Base-by-base conservation (phyloP, 2,329 filamentous ascomycete genomes). In the Pseudocercospora fuligena region DNA sequence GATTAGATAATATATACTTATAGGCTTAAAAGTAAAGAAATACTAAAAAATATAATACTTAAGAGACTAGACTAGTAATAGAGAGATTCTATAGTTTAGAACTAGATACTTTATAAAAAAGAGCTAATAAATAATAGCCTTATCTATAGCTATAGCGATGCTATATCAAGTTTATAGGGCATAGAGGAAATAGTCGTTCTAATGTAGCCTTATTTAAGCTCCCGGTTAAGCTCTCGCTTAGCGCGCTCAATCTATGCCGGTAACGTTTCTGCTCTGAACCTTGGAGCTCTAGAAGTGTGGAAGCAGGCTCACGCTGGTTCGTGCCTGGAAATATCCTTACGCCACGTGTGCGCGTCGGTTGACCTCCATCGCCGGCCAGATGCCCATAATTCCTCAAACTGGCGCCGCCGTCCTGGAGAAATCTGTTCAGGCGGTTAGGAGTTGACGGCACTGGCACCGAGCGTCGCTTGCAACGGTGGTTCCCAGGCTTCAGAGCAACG, bases 401-500 rank as follows among this genome's bases (percentile, higher is more conserved):
- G 74, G 74, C 56, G 56, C 56, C 74, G 67, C 73, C 71, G 57
- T 73, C 70, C 43, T 77, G 75, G 74, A 68, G 71, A 62, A 65
- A 63, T 49, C 68, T 74, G 63, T 60, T 73, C 16, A 66, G 68
- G 36, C 64, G 70, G 60, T 27, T 70, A 27, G 63, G 68, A 58
- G 61, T 59, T 46, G 62, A 61, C 54, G n/a, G 31, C 51, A 60
- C 54, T 31, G 16, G 59, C 46, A 14, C 60, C 27, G 12, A 51
- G 47, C 61, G 60, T 43, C 43, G 61, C 56, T 60, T 62, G 16
- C 65, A 47, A 59, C 68, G 61, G 58, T 70, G 63, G 53, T 57
- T 70, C 23, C 90, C 90, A n/a, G 82, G 84, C 71, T 81, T 86
- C 68, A 87, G 87, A 77, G 84, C 87, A 69, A 87, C 85, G 72